Base-by-base conservation (phyloP, 441 rosid genomes). In the Syzygium malaccense region DNA sequence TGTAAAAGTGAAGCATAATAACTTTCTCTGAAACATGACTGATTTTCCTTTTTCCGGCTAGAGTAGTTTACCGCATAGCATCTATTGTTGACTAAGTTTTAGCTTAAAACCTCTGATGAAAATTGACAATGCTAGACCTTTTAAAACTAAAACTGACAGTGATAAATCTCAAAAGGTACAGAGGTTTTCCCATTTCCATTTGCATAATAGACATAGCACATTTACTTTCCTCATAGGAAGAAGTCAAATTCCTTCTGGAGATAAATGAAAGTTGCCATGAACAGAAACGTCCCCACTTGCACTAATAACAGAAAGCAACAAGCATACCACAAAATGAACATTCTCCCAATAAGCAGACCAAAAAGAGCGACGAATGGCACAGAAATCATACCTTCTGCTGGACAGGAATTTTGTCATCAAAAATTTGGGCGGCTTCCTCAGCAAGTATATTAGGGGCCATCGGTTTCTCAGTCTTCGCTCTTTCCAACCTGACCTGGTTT, bases 341-440 rank as follows among this genome's bases (percentile, higher is more conserved):
- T 75, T 37, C n/a, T 75, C 49, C 83, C 83, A 75, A 75, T 75
- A 37, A 41, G 28, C 51, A 41, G 23, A 85, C 45, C 45, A 55
- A 85, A 30, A 55, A 55, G 28, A 20, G 49, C 5, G 87, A 33
- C 66, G 14, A 84, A 12, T 26, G 17, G 85, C n/a, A 62, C 49
- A 87, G n/a, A 20, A 89, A 33, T 71, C 64, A 79, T 94, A 98
- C 99, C 98, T 92, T 98, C 94, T 94, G 93, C 91, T 94, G 95
- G 53, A 88, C 95, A 56, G 99, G 89, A 89, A 97, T 91, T 88
- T 90, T 97, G 86, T 93, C 94, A 93, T 95, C 94, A 89, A 94
- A 97, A 66, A 98, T 93, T 93, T 94, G 94, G 53, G 97, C 98
- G 37, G 99, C 98, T 88, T 97, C 98, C 91, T 93, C 93, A 23